Evolutionary conservation across 73 alveolate genomes (phyloP).

Genomic region (Breviolum minutum): DNA sequence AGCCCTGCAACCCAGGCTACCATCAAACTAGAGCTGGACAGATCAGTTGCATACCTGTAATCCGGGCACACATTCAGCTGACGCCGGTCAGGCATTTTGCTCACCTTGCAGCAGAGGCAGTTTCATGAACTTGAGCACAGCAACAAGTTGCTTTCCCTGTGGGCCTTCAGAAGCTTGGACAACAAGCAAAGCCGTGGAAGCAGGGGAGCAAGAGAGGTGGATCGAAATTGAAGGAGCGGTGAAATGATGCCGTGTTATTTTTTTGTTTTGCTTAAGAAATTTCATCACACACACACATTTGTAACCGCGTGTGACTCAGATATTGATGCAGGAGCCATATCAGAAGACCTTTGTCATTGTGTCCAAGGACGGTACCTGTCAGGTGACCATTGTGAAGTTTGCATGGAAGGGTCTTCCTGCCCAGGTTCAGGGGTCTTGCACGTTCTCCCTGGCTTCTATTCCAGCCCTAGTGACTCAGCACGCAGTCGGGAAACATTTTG

Average conservation of each 20-base stretch:
- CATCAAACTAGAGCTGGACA: constrained; percentile 39
- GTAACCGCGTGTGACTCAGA: too few species aligned
- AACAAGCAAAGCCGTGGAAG: constrained; percentile 45
- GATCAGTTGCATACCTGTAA: constrained; percentile 10
- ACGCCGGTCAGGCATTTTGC: constrained; percentile 21
- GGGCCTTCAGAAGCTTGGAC: constrained; percentile 48
- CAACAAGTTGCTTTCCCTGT: constrained; percentile 28
- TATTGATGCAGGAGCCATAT: background rate
- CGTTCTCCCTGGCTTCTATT: constrained; percentile 45
- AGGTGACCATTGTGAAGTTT: constrained; percentile 19
- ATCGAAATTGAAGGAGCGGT: constrained; percentile 59
- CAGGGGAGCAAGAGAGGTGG: constrained; percentile 27
- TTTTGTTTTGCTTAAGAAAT: too few species aligned
- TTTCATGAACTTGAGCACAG: constrained; percentile 13
- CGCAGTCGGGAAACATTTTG: too few species aligned
- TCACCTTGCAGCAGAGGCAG: constrained; percentile 54
- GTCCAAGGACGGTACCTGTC: constrained; percentile 38
- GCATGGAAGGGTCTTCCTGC: constrained; percentile 33
- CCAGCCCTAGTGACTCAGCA: background rate
- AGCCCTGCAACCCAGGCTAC: background rate
- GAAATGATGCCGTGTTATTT: too few species aligned
- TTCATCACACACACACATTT: too few species aligned
- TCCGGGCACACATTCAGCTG: constrained; percentile 39
- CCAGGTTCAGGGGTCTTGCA: constrained; percentile 24
- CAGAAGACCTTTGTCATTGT: constrained; percentile 24